Evolutionary conservation across 805 yeast genomes (phyloP).

Genomic region (Zygotorulaspora danielsina): DNA sequence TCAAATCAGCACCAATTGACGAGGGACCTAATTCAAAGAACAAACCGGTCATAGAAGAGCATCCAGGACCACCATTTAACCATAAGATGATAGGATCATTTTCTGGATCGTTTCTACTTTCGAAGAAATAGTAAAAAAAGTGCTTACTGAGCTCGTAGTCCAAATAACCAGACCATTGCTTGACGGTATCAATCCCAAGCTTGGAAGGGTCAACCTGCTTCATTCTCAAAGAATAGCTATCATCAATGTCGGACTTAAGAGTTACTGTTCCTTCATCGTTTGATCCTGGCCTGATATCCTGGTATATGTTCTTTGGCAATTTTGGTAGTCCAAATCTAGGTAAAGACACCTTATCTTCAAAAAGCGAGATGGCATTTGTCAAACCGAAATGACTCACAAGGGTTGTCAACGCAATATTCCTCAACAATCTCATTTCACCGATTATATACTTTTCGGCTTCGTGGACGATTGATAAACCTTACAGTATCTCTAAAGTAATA

Average conservation of each 20-base stretch:
- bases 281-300: constrained; percentile 1
- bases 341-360: constrained; percentile 9
- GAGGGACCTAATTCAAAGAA: constrained; percentile 92
- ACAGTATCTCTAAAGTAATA: background rate
- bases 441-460: background rate
- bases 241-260: constrained; percentile 15
- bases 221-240: constrained; percentile 25
- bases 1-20: constrained; percentile 55
- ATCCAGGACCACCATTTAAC: constrained; percentile 97
- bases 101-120: constrained; percentile 80
- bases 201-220: constrained; percentile 26
- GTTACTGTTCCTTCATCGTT: constrained; percentile 2
- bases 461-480: background rate
- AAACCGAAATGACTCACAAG: background rate
- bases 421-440: constrained; percentile 2
- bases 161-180: constrained; percentile 79
- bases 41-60: constrained; percentile 85
- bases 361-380: constrained; percentile 9
- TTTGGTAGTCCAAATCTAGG: constrained; percentile 7
- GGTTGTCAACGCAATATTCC: constrained; percentile 1
- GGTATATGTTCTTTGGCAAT: constrained; percentile 12
- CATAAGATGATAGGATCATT: constrained; percentile 81
- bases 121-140: constrained; percentile 91
- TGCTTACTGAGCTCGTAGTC: constrained; percentile 76
- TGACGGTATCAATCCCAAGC: constrained; percentile 73